These are phyloP conservation scores for Colletotrichum aenigma DNA, from an alignment of 2,329 filamentous ascomycete genomes.

Conservation along the genomic window DNA sequence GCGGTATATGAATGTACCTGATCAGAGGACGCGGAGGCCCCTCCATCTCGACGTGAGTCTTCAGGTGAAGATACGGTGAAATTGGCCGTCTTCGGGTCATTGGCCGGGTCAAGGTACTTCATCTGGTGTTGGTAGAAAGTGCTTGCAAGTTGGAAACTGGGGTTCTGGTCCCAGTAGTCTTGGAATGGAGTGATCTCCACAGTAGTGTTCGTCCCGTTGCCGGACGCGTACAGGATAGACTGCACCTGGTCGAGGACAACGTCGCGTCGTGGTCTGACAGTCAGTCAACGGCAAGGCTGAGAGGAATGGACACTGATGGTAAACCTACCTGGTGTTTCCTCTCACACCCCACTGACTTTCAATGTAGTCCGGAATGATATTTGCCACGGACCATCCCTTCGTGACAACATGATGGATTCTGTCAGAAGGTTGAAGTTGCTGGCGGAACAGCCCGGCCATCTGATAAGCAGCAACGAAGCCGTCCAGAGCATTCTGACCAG, in stretches of 20 bases:
- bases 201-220: constrained; percentile 8
- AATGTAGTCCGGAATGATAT: not conserved
- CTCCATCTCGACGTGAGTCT: not conserved
- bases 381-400: not conserved
- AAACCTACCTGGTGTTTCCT: not conserved
- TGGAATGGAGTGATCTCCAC: constrained; percentile 8
- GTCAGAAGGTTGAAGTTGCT: constrained; percentile 25
- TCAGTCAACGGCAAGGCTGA: not conserved
- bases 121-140: constrained; percentile 13
- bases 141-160: constrained; percentile 6
- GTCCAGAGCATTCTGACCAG: not conserved
- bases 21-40: constrained; percentile 2
- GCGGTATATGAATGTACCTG: not conserved
- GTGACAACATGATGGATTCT: constrained; percentile 25
- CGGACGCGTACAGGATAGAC: constrained; percentile 8
- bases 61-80: constrained; percentile 10
- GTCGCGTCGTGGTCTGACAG: constrained; percentile 1
- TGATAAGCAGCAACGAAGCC: not conserved
- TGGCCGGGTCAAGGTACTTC: constrained; percentile 4
- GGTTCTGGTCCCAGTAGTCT: constrained; percentile 20
- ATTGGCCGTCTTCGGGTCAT: constrained; percentile 6
- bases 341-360: constrained; percentile 16
- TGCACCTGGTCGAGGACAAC: not conserved
- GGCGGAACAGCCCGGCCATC: constrained; percentile 20
- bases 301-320: not conserved